These are phyloP conservation scores for Geranium brycei DNA, from an alignment of 345 rosid species.

Conservation along the genomic window DNA sequence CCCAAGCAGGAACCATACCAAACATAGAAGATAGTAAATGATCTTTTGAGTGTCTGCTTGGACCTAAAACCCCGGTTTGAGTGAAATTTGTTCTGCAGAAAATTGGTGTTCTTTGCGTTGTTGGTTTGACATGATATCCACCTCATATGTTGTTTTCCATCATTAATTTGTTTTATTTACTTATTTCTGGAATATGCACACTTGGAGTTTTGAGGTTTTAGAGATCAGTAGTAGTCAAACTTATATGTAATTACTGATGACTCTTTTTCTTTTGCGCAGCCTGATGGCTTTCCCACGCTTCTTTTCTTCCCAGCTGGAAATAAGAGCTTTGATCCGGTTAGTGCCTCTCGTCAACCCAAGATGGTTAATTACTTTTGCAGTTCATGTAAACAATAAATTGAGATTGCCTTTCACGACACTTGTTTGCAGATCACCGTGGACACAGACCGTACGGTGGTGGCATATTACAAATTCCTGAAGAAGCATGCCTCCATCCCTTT, in stretches of 20 bases:
- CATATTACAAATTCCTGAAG: conserved; percentile 81
- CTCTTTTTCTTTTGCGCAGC: conserved; percentile 28
- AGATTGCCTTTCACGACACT: not conserved
- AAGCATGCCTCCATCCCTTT: conserved; percentile 84
- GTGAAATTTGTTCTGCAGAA: not conserved
- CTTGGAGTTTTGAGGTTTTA: too few relatives aligned
- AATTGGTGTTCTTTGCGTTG: not conserved
- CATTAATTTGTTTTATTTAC: too few relatives aligned
- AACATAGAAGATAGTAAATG: not conserved
- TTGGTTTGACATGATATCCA: too few relatives aligned
- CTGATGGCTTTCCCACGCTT: conserved; percentile 93
- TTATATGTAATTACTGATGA: too few relatives aligned
- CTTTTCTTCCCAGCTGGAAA: conserved; percentile 99
- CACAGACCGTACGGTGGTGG: conserved; percentile 85
- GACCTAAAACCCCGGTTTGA: not conserved
- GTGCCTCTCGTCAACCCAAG: conserved; percentile 1
- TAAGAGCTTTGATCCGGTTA: conserved; percentile 94
- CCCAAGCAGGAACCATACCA: not conserved
- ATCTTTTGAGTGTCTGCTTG: not conserved
- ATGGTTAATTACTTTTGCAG: not conserved
- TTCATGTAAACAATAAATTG: not conserved
- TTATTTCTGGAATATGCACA: too few relatives aligned
- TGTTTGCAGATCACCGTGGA: conserved; percentile 61
- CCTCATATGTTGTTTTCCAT: too few relatives aligned
- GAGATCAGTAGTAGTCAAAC: too few relatives aligned